phyloP scores from a whole-genome alignment of 1,139 yeast species.

The Blastobotrys buckinghamii region DNA sequence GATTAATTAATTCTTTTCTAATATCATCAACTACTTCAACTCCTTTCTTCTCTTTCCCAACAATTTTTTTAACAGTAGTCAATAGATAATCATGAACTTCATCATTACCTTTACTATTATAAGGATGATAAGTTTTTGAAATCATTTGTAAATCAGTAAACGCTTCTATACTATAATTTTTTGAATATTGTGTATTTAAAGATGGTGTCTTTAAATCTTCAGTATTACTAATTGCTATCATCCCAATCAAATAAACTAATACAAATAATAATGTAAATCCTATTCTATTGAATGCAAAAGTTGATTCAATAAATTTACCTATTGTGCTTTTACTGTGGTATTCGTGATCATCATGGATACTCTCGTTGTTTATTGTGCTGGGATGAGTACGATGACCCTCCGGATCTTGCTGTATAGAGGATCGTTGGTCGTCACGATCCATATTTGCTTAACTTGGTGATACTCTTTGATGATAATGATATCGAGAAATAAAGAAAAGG shows the following conservation, averaged over 20 bases:
- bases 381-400: no score
- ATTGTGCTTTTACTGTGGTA: neutral
- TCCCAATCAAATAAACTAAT: constrained; percentile 16
- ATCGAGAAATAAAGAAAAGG: no score
- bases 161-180: constrained; percentile 38
- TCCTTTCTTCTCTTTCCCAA: constrained; percentile 30
- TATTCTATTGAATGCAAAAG: constrained; percentile 26
- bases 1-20: constrained; percentile 39
- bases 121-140: constrained; percentile 66
- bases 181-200: constrained; percentile 17
- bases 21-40: constrained; percentile 47
- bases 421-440: no score
- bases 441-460: no score
- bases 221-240: constrained; percentile 11
- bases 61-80: constrained; percentile 36
- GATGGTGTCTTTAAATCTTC: constrained; percentile 15
- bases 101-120: constrained; percentile 70
- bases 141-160: constrained; percentile 71
- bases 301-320: constrained; percentile 16
- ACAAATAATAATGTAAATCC: constrained; percentile 26
- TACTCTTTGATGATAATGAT: no score
- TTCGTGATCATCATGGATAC: neutral
- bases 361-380: no score
- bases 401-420: no score
- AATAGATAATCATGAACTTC: constrained; percentile 64